Percentiles rank a stretch among this genome's conserved stretches.
Conservation (phyloP, 192 early-diverging fungal species). For the Coemansia sp. region DNA sequence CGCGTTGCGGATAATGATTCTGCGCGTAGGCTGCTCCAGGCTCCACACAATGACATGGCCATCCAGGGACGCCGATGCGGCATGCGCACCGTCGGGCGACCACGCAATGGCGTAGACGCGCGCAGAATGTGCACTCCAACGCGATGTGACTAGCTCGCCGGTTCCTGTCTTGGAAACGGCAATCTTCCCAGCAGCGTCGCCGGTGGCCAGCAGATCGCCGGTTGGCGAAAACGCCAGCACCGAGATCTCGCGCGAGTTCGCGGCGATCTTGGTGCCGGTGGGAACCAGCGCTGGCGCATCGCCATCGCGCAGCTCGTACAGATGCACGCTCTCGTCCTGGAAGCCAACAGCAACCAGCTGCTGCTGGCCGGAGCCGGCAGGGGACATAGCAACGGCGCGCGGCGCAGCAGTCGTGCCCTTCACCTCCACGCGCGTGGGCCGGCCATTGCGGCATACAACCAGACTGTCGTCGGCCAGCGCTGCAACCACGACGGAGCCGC, state of each 20-base stretch:
- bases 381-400: constrained; percentile 18
- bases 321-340: constrained; percentile 64
- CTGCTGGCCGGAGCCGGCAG: background rate
- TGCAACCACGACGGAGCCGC: constrained; percentile 17
- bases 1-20: constrained; percentile 74
- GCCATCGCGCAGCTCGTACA: constrained; percentile 57
- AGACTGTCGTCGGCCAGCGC: constrained; percentile 34
- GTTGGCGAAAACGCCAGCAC: constrained; percentile 77
- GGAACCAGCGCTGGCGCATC: constrained; percentile 21
- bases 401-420: constrained; percentile 8
- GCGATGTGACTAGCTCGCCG: constrained; percentile 56
- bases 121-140: constrained; percentile 89
- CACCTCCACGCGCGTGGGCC: background rate
- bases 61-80: constrained; percentile 82
- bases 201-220: constrained; percentile 73
- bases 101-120: constrained; percentile 81
- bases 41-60: constrained; percentile 92
- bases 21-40: constrained; percentile 73
- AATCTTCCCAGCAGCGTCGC: constrained; percentile 80
- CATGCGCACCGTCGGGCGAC: constrained; percentile 71
- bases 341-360: constrained; percentile 42
- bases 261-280: constrained; percentile 25
- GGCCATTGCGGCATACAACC: constrained; percentile 15
- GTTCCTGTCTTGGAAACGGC: constrained; percentile 64
- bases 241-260: constrained; percentile 70